Evolutionary conservation across 176 grass and related monocot genomes (phyloP), one percentile per base, ranked within the genome.

Genomic region (Otatea glauca): DNA sequence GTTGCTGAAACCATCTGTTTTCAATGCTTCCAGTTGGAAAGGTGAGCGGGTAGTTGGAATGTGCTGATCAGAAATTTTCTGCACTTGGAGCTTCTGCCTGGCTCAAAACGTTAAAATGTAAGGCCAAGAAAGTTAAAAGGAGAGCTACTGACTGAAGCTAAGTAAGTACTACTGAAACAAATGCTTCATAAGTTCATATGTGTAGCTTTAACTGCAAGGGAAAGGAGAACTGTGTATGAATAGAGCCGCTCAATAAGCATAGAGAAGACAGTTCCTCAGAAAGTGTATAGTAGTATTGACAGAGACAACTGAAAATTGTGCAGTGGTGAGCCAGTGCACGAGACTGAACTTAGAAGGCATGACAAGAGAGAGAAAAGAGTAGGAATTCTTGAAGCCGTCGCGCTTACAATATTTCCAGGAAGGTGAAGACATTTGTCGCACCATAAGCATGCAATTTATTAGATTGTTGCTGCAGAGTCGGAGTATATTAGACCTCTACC

Each of bases 301-400:
- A 42, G 70, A 16, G 64, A 16, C 41, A 9, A 60, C 32, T 70
- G 24, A 77, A 18, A 41, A 10, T 4, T 71, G 29, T 77, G 50
- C 29, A 51, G 53, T 41, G 16, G 43, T 70, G 29, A 75, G 70
- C 16, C 9, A 35, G 1, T 24, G 56, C 20, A 65, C 37, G 76
- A 89, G 69, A 55, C 88, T 70, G 65, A 54, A 25, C 88, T 76
- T 89, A 20, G 44, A 90, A 82, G 83, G 12, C 25, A 86, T 86
- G 48, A 4, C 18, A 38, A 72, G 15, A 27, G n/a, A 20, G 3
- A 39, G 15, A 21, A 62, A 47, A 16, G 3, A 50, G 63, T 27
- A 15, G 12, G 35, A n/a, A 29, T 17, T 68, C 4, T 70, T 42
- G 43, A 10, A 64, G 74, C 58, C 43, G 37, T 78, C 29, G 67